Evolutionary conservation across 495 filamentous ascomycete species (phyloP), one percentile per base, ranked within the genome.

Genomic region (Platismatia glauca): DNA sequence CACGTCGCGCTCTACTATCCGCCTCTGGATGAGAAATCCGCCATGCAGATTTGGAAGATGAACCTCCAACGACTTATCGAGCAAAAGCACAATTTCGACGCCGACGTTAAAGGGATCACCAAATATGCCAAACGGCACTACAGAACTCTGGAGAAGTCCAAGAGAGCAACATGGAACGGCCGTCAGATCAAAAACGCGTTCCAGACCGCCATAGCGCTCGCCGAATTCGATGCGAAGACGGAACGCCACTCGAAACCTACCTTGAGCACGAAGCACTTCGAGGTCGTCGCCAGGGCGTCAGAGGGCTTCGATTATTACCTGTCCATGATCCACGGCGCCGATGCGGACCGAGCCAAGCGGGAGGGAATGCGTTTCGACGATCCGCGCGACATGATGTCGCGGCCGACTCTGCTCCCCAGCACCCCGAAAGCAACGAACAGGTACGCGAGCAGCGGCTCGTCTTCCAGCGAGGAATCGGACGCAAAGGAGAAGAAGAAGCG

Each of bases 111-210:
- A 20, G 39, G 16, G 3, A 43, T 18, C 16, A 20, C 13, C 13
- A 20, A 18, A n/a, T 44, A n/a, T 22, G 16, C 41, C 16, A 44
- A n/a, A n/a, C 2, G 41, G 3, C 41, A 44, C 38, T 39, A 15
- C 7, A 20, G 8, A 9, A n/a, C 13, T n/a, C 2, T 4, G 2
- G 4, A n/a, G 41, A n/a, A n/a, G 8, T 15, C 39, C 8, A 41
- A 41, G 39, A 9, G 39, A 18, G 50, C 46, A 12, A 59, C 58
- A 24, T 79, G 76, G 76, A 81, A 81, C 60, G 78, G 78, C 3
- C 68, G 77, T 4, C 75, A 81, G 65, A 79, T 79, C 41, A 67
- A 72, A 15, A 81, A 81, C 58, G 73, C 75, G 1, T 77, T 75
- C 59, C 72, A 77, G 58, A 79, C 70, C 1, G 78, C 74, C 20